These are phyloP conservation scores for Hymenoscyphus fructigenus DNA, from an alignment of 2,329 filamentous ascomycete genomes.

Conservation along the genomic window DNA sequence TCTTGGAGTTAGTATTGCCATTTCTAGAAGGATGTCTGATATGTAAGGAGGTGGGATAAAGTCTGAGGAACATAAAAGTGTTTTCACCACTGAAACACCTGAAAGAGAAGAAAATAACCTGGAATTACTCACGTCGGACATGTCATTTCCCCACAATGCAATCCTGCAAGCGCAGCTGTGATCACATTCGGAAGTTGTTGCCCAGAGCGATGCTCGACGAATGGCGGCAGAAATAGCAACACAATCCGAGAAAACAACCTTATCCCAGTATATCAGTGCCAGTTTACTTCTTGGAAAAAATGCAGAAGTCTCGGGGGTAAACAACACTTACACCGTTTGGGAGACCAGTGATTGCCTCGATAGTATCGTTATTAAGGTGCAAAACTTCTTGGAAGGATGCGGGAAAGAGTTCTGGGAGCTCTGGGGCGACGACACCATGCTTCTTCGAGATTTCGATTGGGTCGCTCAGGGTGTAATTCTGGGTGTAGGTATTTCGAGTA, in stretches of 20 bases:
- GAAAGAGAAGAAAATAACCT: neutral
- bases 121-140: neutral
- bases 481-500: neutral
- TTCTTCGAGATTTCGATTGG: neutral
- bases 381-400: neutral
- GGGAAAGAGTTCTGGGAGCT: neutral
- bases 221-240: constrained; percentile 11
- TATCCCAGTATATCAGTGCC: no score
- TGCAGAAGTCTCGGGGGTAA: no score
- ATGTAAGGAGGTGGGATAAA: neutral
- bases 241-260: neutral
- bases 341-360: constrained; percentile 6
- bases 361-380: neutral
- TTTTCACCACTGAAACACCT: neutral
- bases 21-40: neutral
- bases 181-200: constrained; percentile 7
- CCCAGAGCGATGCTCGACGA: constrained; percentile 12
- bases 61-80: neutral
- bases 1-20: neutral
- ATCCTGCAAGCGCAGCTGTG: constrained; percentile 10
- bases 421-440: neutral
- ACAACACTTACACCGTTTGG: neutral
- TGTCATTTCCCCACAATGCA: constrained; percentile 9
- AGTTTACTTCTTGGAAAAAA: no score
- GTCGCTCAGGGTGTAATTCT: neutral